A percentile compares a stretch with the other conserved stretches of the same genome.
phyloP scores from a whole-genome alignment of 768 basidiomycete species.

The Flagelloscypha sp. region DNA sequence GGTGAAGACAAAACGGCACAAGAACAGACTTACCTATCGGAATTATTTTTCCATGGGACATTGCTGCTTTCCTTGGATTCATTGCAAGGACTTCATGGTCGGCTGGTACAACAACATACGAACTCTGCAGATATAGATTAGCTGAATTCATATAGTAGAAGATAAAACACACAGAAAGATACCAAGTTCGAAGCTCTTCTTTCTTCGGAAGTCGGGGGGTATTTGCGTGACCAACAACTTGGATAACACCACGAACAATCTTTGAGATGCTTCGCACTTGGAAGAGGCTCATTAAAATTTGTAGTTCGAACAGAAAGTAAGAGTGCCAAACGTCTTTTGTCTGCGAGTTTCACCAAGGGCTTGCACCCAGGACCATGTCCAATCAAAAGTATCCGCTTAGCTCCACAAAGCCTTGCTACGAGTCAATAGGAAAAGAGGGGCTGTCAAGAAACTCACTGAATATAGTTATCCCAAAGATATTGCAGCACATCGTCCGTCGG shows the following conservation, averaged over 20 bases:
- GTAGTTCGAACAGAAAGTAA: conserved; percentile 1
- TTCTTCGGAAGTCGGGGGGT: conserved; percentile 48
- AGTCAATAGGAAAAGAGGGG: conserved; percentile 4
- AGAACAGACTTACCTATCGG: conserved; percentile 45
- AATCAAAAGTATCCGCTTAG: conserved; percentile 68
- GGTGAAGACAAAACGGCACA: neutral
- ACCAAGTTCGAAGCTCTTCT: conserved; percentile 62
- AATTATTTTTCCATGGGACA: conserved; percentile 58
- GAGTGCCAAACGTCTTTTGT: conserved; percentile 49
- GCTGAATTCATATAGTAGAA: conserved; percentile 1
- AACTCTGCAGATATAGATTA: conserved; percentile 43
- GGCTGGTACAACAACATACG: conserved; percentile 60
- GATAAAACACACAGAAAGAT: conserved; percentile 24
- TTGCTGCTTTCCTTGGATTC: conserved; percentile 42
- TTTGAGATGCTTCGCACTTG: conserved; percentile 48
- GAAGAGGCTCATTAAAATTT: neutral
- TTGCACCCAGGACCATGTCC: conserved; percentile 84
- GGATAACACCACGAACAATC: conserved; percentile 63
- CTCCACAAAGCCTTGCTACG: conserved; percentile 54
- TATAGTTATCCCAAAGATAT: conserved; percentile 95
- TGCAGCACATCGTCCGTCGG: conserved; percentile 53
- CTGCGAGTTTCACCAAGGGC: conserved; percentile 66
- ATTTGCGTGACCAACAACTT: conserved; percentile 63
- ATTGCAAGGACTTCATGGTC: conserved; percentile 41
- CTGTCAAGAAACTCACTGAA: conserved; percentile 54